Base-by-base conservation (phyloP, 106 monocot species). In the Posidonia australis region DNA sequence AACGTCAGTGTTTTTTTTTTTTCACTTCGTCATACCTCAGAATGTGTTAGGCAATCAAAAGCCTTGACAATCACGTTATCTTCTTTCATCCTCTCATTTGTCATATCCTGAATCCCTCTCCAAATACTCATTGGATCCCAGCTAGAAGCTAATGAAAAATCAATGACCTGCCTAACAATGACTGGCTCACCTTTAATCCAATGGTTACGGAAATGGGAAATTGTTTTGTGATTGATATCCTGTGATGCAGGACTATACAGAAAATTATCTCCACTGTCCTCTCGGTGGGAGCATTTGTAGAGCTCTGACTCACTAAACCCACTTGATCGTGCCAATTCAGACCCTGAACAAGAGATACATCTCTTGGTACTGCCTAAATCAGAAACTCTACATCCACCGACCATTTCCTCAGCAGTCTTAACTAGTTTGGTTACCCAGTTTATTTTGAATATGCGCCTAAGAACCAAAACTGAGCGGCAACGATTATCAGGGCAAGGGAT, bases 391-490 rank as follows among this genome's bases (percentile, higher is more conserved):
- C 98, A 98, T 20, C 98, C 91, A 68, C 64, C 79, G 47, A 98
- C 91, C 85, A 98, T 91, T 77, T 98, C 98, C 64, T 91, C 91
- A 18, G 87, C 81, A 76, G 84, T 80, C 70, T 85, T 98, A 13
- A 85, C 78, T 7, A 98, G 77, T 63, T 91, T 98, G 54, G 85
- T 70, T 20, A 85, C 78, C 98, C 98, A 98, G 46, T 98, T 91
- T 79, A 98, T 83, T 66, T 98, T 98, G 52, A 91, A 67, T 67
- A 91, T 90, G 0, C 98, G 87, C 42, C 85, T 76, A 25, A 98
- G 68, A 54, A 81, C 59, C 65, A 98, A 60, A 67, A 77, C 68
- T 58, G 85, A 84, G 53, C 62, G 69, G 60, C 87, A 81, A 62
- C 87, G 78, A 31, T 85, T 80, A 76, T 72, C 81, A 62, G 80